Percentiles rank a stretch among this genome's conserved stretches.
Conservation (phyloP, 352 stramenopile species). For the Globisporangium iwayamae region DNA sequence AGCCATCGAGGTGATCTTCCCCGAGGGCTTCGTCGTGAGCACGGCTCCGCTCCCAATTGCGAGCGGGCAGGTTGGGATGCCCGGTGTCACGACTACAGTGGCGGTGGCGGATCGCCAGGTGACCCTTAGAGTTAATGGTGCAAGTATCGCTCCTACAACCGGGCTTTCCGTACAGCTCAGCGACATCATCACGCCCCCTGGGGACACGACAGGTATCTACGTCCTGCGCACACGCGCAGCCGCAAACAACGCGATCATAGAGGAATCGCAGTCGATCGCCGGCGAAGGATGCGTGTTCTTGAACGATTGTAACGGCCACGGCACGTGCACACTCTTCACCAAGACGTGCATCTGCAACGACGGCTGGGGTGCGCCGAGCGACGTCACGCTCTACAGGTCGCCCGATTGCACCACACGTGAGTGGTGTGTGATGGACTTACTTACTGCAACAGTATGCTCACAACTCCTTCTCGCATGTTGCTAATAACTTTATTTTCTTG, state of each 20-base stretch:
- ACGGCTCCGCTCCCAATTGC: conserved; percentile 17
- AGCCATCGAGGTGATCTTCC: conserved; percentile 51
- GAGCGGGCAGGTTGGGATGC: conserved; percentile 32
- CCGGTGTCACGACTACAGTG: conserved; percentile 28
- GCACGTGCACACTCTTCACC: conserved; percentile 66
- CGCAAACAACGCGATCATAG: conserved; percentile 33
- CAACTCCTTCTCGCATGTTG: too few relatives aligned
- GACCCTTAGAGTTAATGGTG: conserved; percentile 30
- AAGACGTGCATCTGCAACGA: conserved; percentile 58
- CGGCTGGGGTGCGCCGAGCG: conserved; percentile 55
- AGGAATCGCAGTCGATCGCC: conserved; percentile 45
- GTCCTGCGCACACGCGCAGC: conserved; percentile 46
- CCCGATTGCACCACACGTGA: conserved; percentile 78
- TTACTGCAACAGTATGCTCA: too few relatives aligned
- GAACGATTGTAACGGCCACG: conserved; percentile 85
- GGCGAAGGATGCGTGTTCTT: conserved; percentile 60
- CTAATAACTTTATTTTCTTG: neutral
- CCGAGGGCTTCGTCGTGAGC: conserved; percentile 32
- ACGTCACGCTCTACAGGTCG: conserved; percentile 69
- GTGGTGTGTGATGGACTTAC: conserved; percentile 9
- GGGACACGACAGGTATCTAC: conserved; percentile 42
- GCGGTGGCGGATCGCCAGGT: conserved; percentile 23
- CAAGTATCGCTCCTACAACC: conserved; percentile 23
- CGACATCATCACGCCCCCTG: conserved; percentile 47
- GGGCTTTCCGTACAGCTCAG: conserved; percentile 40